phyloP scores from a whole-genome alignment of 345 rosid genomes.

The Erucastrum elatum region DNA sequence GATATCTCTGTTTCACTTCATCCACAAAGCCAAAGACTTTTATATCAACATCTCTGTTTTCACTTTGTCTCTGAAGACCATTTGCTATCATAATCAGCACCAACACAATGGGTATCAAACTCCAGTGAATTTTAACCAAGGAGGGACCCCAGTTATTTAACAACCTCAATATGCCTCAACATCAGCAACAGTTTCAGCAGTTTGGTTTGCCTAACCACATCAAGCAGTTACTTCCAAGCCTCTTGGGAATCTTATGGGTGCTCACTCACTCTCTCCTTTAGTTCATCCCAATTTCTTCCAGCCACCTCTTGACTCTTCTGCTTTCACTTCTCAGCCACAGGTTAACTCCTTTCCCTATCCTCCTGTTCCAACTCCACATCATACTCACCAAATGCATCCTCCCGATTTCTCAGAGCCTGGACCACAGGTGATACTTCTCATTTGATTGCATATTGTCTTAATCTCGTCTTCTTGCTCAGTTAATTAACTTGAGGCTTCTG shows the following conservation, averaged over 20 bases:
- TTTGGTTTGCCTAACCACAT: conserved; percentile 41
- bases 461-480: neutral
- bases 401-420: conserved; percentile 30
- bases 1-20: neutral
- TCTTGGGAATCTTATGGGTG: conserved; percentile 46
- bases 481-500: conserved; percentile 23
- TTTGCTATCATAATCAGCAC: conserved; percentile 19
- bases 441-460: neutral
- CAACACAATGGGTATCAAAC: conserved; percentile 31
- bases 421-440: conserved; percentile 29
- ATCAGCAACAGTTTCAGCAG: conserved; percentile 36
- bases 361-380: neutral
- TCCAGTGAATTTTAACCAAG: neutral
- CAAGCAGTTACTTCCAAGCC: conserved; percentile 45
- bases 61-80: conserved; percentile 19
- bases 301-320: conserved; percentile 34
- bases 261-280: conserved; percentile 41
- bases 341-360: conserved; percentile 27
- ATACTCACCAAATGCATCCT: too few species aligned
- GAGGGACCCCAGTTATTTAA: neutral
- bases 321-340: conserved; percentile 36
- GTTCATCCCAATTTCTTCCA: conserved; percentile 40
- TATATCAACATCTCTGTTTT: neutral
- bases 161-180: conserved; percentile 23
- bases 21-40: neutral